Conservation (phyloP, 2,329 filamentous ascomycete species). For the Claviceps africana region DNA sequence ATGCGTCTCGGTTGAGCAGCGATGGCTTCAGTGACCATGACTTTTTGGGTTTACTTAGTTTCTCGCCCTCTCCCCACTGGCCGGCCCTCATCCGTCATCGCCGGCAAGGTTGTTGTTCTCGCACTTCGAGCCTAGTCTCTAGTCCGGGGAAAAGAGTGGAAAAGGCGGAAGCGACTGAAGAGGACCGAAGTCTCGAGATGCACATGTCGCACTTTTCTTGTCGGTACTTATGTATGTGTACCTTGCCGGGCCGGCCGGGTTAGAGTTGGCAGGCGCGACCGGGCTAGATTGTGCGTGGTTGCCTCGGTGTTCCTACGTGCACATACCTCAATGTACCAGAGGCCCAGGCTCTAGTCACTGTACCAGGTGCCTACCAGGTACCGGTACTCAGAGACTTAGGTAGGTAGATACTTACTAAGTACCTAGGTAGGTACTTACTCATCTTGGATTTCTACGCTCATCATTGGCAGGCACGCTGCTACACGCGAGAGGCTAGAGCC, state of each 20-base stretch:
- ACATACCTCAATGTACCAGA: too few species aligned
- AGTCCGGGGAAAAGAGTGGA: constrained; percentile 4
- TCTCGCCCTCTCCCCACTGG: constrained; percentile 3
- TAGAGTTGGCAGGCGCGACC: constrained; percentile 1
- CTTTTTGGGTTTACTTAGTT: constrained; percentile 2
- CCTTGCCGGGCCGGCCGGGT: neutral
- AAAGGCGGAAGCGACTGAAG: neutral
- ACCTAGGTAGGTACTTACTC: too few species aligned
- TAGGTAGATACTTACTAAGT: too few species aligned
- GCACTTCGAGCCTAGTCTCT: neutral
- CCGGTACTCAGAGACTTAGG: too few species aligned
- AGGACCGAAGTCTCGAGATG: neutral
- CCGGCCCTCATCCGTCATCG: constrained; percentile 4
- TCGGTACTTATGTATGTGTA: too few species aligned
- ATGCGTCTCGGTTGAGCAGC: neutral
- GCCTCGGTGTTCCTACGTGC: neutral
- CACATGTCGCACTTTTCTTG: constrained; percentile 6
- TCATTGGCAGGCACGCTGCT: constrained; percentile 5
- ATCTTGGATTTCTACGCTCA: constrained; percentile 1
- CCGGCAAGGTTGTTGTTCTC: neutral
- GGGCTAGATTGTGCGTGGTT: neutral
- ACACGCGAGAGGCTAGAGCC: neutral
- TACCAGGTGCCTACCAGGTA: too few species aligned
- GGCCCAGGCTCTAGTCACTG: too few species aligned
- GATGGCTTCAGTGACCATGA: constrained; percentile 1